phyloP scores from a whole-genome alignment of 225 moss, liverwort and hornwort genomes.

The Physcomitrium patens region DNA sequence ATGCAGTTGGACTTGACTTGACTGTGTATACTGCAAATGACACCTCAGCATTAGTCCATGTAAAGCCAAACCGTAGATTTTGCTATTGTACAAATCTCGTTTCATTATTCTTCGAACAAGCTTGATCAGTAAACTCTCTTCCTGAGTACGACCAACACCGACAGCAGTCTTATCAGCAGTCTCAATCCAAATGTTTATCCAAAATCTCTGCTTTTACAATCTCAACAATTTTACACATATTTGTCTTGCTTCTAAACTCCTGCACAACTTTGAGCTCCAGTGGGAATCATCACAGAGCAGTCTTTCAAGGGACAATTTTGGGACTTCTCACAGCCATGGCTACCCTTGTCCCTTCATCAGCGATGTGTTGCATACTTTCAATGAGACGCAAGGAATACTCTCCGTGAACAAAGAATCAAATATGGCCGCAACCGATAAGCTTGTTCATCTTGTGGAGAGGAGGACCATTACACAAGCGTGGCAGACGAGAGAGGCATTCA shows the following conservation, averaged over 20 bases:
- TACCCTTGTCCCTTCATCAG: neutral
- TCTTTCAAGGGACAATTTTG: too few species aligned
- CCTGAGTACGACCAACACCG: too few species aligned
- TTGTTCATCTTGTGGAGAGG: slow-evolving; percentile 29
- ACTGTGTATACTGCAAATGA: too few species aligned
- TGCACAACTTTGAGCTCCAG: slow-evolving; percentile 14
- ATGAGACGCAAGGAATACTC: neutral
- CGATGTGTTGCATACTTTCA: neutral
- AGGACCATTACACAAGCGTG: slow-evolving; percentile 50
- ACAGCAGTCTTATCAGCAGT: neutral
- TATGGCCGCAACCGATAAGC: neutral
- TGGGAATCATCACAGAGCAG: neutral
- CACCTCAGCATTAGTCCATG: too few species aligned
- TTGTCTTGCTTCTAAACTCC: neutral
- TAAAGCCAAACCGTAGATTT: too few species aligned
- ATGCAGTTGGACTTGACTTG: too few species aligned
- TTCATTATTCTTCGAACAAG: too few species aligned
- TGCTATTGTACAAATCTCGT: too few species aligned
- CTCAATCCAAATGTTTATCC: neutral
- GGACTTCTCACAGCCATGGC: neutral
- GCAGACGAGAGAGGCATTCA: slow-evolving; percentile 43
- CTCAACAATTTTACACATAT: neutral
- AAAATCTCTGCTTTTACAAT: neutral
- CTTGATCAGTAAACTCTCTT: too few species aligned
- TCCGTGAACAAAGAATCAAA: neutral